Base-by-base conservation (phyloP, 2,329 filamentous ascomycete species). In the Macrophomina tecta region DNA sequence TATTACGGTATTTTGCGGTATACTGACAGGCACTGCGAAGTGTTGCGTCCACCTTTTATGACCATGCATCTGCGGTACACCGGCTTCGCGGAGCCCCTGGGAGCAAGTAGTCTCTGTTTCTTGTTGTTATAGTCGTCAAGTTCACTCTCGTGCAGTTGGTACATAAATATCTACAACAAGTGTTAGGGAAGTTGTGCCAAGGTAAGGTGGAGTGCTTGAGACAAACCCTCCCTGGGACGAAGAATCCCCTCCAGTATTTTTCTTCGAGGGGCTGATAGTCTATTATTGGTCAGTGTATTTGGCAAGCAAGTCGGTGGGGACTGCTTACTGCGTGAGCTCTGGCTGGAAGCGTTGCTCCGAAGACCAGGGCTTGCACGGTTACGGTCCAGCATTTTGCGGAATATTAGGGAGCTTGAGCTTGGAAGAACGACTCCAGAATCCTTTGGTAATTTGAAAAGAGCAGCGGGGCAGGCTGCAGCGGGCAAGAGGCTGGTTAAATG, bases 41-140 rank as follows among this genome's bases (percentile, higher is more conserved):
- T 60, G 23, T 60, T 40, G 18, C 40, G 16, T 34, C 56, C 40
- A 2, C 38, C 16, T 18, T 32, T 60, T 6, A 60, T 14, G 4
- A 60, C 56, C 3, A 60, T 28, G 23, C 56, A 60, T 60, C 56
- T 34, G 23, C 56, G 56, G 16, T 60, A 60, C 3, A 60, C 38
- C 3, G 42, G 23, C 28, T 60, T 60, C 2, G 56, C 23, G 11
- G 30, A 46, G 16, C 28, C 23, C 9, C 4, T 60, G 18, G 40
- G 56, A 30, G 42, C 40, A 5, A 45, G 42, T 3, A 60, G 40
- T n/a, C 40, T 34, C 8, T 60, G 56, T 12, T 18, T 46, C 28
- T 60, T 60, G 28, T 60, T 60, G 28, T 18, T 45, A 8, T 46
- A 46, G n/a, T 60, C 23, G 16, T 60, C 56, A 28, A 46, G 56